phyloP scores from a whole-genome alignment of 129 eudicot genomes.

The Lonicera japonica region DNA sequence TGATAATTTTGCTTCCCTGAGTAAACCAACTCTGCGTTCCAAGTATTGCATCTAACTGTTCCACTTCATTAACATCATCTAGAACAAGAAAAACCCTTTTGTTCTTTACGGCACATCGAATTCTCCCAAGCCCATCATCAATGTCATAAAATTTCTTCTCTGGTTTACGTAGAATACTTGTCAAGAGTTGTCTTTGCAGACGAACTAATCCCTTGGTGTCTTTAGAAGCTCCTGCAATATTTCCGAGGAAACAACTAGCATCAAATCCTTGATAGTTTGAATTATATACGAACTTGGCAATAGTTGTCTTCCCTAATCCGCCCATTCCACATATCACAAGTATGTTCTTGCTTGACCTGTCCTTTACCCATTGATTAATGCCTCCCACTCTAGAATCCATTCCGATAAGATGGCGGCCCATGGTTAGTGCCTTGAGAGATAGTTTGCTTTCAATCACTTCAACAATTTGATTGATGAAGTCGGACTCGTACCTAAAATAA shows the following conservation, averaged over 20 bases:
- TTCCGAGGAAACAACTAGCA: neutral
- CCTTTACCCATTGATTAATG: constrained; percentile 1
- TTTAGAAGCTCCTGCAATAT: neutral
- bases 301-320: too few species aligned
- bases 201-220: neutral
- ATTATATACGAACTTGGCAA: too few species aligned
- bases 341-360: neutral
- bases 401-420: too few species aligned
- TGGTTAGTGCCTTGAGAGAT: too few species aligned
- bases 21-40: neutral
- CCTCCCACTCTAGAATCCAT: constrained; percentile 3
- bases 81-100: constrained; percentile 4
- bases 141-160: neutral
- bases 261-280: too few species aligned
- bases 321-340: too few species aligned
- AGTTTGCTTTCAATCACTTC: too few species aligned
- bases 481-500: constrained; percentile 4
- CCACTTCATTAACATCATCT: neutral
- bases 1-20: neutral
- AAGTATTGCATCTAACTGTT: neutral
- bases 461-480: constrained; percentile 4
- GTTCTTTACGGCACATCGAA: neutral
- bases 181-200: neutral
- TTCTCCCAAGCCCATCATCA: neutral
- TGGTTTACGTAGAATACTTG: too few species aligned